Base-by-base conservation (phyloP, 202 grass and related monocot genomes). In the Eragrostis tef region DNA sequence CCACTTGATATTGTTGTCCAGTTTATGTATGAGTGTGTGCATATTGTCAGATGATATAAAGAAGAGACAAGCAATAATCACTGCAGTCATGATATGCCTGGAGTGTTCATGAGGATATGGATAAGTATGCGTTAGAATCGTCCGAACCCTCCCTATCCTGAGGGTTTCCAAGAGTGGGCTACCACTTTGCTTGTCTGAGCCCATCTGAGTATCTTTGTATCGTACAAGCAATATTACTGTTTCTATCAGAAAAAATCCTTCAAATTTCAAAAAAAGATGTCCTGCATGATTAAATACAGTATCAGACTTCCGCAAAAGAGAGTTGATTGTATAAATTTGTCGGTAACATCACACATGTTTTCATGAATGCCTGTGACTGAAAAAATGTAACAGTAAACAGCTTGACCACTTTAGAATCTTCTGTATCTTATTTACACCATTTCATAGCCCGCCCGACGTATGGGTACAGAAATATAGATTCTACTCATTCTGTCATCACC, bases 31-130 rank as follows among this genome's bases (percentile, higher is more conserved):
- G 62, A 94, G 86, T 6, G 92, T 94, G 57, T 98, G 95, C 90
- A 98, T 98, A 54, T 98, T 98, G 73, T 98, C 88, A n/a, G 90
- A 93, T 0, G 92, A 94, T 82, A 94, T 98, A 74, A 98, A 98
- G 43, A 98, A 92, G 62, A 98, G 85, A 42, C 86, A 94, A 61
- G 85, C 88, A 73, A 98, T 88, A 77, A 98, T 94, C 54, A 98
- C 92, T 1, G 95, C 92, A 29, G 81, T 98, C 94, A 98, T 93
- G 39, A 89, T 90, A 86, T 98, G 94, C 50, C 94, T 93, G 26
- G 82, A 94, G 80, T 98, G 92, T 57, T 98, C 92, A 53, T 94
- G 94, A 12, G 92, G 94, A 79, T 94, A 98, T 48, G 92, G 86
- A 67, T 97, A 92, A 2, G 86, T 94, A 73, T 91, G 90, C n/a